Percentiles rank a stretch among this genome's conserved stretches.
Evolutionary conservation across 1,284 basidiomycete species (phyloP).

Genomic region (Trichosporon ovoides): DNA sequence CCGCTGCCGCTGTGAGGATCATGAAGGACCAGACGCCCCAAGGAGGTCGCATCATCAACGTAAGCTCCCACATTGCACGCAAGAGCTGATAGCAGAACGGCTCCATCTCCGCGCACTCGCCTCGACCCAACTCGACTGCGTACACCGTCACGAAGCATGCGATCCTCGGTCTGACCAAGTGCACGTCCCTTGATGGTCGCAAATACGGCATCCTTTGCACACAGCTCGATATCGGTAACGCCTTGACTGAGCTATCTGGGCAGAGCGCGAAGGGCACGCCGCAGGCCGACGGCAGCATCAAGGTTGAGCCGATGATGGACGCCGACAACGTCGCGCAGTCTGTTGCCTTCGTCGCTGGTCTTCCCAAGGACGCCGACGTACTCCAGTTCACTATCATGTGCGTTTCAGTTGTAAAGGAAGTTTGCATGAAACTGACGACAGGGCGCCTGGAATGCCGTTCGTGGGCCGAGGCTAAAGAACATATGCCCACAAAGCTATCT

Average conservation of each 20-base stretch:
- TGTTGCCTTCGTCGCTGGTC: slow-evolving; percentile 62
- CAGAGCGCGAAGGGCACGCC: slow-evolving; percentile 53
- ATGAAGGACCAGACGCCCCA: slow-evolving; percentile 68
- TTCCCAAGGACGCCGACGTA: slow-evolving; percentile 65
- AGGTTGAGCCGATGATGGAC: slow-evolving; percentile 55
- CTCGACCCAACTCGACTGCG: slow-evolving; percentile 59
- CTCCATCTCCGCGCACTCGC: slow-evolving; percentile 66
- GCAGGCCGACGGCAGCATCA: slow-evolving; percentile 62
- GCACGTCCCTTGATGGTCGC: slow-evolving; percentile 68
- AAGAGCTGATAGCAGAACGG: slow-evolving; percentile 54
- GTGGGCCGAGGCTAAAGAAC: slow-evolving; percentile 16
- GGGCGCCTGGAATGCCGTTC: slow-evolving; percentile 22
- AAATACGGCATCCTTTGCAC: slow-evolving; percentile 66
- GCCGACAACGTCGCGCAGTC: slow-evolving; percentile 62
- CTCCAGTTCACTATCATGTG: slow-evolving; percentile 60
- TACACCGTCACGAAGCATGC: slow-evolving; percentile 77
- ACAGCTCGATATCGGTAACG: slow-evolving; percentile 76
- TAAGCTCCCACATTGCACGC: not conserved
- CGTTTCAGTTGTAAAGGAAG: slow-evolving; percentile 38
- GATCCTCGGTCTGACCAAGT: slow-evolving; percentile 67
- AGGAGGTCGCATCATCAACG: slow-evolving; percentile 75
- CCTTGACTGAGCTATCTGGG: slow-evolving; percentile 57
- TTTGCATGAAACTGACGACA: slow-evolving; percentile 5
- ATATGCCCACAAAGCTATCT: no score
- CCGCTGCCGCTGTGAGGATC: slow-evolving; percentile 64